phyloP scores from a whole-genome alignment of 2,329 filamentous ascomycete genomes.

The Colletotrichum viniferum region DNA sequence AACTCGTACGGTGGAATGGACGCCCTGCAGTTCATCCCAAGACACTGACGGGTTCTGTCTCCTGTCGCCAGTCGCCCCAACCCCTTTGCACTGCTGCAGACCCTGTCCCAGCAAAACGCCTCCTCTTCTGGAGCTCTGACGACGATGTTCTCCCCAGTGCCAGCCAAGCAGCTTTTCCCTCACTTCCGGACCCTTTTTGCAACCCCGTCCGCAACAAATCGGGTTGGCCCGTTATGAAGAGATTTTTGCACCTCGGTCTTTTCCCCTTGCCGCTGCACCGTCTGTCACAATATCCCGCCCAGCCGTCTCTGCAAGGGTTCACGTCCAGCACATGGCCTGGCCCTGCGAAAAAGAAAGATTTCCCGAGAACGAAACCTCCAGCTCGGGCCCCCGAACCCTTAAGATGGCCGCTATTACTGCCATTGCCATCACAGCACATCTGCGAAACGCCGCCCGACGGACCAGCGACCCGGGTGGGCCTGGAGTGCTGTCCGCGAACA shows the following conservation, averaged over 20 bases:
- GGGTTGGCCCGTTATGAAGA: not conserved
- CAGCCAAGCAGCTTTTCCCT: not conserved
- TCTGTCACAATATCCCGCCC: constrained; percentile 17
- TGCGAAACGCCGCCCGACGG: not conserved
- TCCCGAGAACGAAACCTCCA: not conserved
- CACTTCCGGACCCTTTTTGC: not conserved
- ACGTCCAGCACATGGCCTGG: not conserved
- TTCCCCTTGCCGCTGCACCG: constrained; percentile 6
- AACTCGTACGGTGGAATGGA: not conserved
- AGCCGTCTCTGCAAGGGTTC: not conserved
- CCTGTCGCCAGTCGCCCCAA: not conserved
- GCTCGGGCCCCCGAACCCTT: constrained; percentile 1
- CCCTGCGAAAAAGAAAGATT: not conserved
- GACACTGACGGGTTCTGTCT: constrained; percentile 7
- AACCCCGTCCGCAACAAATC: constrained; percentile 11
- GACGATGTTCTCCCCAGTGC: not conserved
- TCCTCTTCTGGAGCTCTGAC: constrained; percentile 12
- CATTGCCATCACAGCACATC: not conserved
- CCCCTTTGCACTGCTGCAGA: constrained; percentile 8
- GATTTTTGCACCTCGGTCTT: not conserved
- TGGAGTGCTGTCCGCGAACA: not conserved
- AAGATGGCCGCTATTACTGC: constrained; percentile 6
- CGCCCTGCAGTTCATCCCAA: constrained; percentile 13
- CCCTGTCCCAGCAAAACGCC: constrained; percentile 16
- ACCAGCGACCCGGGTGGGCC: not conserved